phyloP scores from a whole-genome alignment of 495 filamentous ascomycete genomes.

The Jackrogersella minutella region DNA sequence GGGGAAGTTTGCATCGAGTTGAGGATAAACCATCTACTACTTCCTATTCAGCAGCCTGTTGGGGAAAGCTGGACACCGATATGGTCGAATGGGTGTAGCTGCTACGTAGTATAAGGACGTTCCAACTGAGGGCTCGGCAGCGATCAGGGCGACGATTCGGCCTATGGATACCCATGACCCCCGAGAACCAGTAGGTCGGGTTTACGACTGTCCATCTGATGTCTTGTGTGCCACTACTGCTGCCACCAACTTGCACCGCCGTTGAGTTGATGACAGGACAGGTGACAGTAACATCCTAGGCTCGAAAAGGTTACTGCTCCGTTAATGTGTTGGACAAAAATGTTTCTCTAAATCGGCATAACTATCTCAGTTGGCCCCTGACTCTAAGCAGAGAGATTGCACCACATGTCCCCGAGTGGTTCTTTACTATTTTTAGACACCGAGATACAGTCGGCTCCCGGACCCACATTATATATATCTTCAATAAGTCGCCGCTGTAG shows the following conservation, averaged over 20 bases:
- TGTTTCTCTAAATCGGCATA: conserved; percentile 12
- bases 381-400: background rate
- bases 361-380: conserved; percentile 3
- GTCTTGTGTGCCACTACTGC: conserved; percentile 27
- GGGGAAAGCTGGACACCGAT: background rate
- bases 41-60: background rate
- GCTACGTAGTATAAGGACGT: conserved; percentile 21
- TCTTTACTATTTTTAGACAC: conserved; percentile 41
- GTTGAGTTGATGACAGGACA: background rate
- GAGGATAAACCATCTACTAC: background rate
- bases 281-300: background rate
- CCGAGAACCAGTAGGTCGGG: background rate
- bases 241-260: conserved; percentile 3
- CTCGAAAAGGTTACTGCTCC: background rate
- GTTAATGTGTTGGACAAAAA: conserved; percentile 7
- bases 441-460: conserved; percentile 9
- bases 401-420: background rate
- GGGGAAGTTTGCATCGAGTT: background rate
- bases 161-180: background rate
- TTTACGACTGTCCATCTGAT: conserved; percentile 3
- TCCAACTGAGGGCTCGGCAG: conserved; percentile 10
- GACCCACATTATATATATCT: conserved; percentile 9
- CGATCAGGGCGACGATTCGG: background rate
- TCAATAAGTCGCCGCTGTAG: conserved; percentile 1
- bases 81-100: background rate